Evolutionary conservation across 176 grass and related monocot genomes (phyloP).

Genomic region (Luzula sylvatica): DNA sequence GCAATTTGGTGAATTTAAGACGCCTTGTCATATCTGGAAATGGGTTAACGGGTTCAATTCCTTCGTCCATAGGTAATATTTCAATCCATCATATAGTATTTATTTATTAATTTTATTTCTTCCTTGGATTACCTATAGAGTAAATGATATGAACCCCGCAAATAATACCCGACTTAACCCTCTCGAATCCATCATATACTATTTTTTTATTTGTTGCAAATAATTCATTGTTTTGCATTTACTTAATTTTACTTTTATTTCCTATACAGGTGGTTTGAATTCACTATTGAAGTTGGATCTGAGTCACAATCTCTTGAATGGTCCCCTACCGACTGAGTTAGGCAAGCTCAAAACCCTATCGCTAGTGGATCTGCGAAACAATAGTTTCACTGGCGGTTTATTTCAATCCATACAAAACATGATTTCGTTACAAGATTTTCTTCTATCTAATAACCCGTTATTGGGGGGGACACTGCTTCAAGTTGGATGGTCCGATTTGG

Average conservation of each 20-base stretch:
- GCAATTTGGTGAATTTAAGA: constrained; percentile 31
- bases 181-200: no score
- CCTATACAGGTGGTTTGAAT: constrained; percentile 37
- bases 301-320: constrained; percentile 51
- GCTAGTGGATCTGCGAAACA: constrained; percentile 78
- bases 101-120: background rate
- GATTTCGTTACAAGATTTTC: constrained; percentile 54
- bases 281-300: constrained; percentile 79
- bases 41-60: constrained; percentile 43
- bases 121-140: background rate
- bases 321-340: constrained; percentile 47
- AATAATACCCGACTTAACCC: no score
- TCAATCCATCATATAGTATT: background rate
- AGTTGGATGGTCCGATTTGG: constrained; percentile 34
- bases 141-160: no score
- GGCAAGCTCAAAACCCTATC: constrained; percentile 36
- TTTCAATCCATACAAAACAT: constrained; percentile 26
- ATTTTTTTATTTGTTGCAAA: no score
- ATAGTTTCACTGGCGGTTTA: constrained; percentile 47
- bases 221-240: constrained; percentile 41
- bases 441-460: constrained; percentile 62
- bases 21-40: constrained; percentile 68
- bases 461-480: constrained; percentile 30
- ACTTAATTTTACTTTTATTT: constrained; percentile 28
- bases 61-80: constrained; percentile 44